Conservation (phyloP, 129 eudicot genomes). For the Pseudognaphalium luteoalbum region DNA sequence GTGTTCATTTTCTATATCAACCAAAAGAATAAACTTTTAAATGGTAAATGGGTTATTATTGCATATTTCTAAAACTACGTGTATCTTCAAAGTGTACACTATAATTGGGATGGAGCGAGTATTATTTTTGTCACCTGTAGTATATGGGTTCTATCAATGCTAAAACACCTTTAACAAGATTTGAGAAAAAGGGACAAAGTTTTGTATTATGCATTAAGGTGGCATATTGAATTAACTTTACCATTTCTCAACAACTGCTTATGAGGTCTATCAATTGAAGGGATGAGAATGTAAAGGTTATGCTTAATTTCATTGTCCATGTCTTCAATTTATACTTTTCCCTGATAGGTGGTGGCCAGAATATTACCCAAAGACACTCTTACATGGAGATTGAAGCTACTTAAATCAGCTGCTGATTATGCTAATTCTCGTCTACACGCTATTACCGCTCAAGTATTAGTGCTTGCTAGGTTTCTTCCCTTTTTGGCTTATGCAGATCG, state of each 20-base stretch:
- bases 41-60: too few species aligned
- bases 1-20: too few species aligned
- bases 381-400: slow-evolving; percentile 57
- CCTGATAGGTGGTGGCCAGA: background rate
- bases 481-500: background rate
- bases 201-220: too few species aligned
- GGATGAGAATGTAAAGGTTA: background rate
- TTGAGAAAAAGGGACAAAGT: too few species aligned
- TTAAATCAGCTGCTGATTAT: slow-evolving; percentile 55
- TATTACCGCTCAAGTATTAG: slow-evolving; percentile 50
- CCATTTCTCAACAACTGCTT: background rate
- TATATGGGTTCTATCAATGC: too few species aligned
- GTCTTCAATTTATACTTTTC: background rate
- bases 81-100: too few species aligned
- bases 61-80: too few species aligned
- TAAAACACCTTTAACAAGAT: too few species aligned
- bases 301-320: background rate
- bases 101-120: too few species aligned
- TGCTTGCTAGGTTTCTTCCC: slow-evolving; percentile 52
- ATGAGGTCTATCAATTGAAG: background rate
- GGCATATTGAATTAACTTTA: background rate
- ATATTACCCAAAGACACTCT: slow-evolving; percentile 40
- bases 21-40: too few species aligned
- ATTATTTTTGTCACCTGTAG: too few species aligned
- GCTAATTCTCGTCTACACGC: slow-evolving; percentile 71